These are phyloP conservation scores for Hyaloperonospora brassicae DNA, from an alignment of 352 stramenopile genomes.

Conservation along the genomic window DNA sequence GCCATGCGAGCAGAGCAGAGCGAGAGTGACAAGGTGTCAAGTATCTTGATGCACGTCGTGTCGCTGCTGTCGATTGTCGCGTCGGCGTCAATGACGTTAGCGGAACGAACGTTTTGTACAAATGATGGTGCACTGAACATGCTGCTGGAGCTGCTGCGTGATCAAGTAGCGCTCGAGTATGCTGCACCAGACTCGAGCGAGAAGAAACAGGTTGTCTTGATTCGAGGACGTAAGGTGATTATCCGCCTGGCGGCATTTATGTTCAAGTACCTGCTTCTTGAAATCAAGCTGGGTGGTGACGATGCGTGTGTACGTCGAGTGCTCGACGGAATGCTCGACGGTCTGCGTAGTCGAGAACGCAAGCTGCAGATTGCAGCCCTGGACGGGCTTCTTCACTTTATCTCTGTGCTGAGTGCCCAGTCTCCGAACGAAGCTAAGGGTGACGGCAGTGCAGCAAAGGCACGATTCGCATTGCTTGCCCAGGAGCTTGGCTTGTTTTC, in stretches of 20 bases:
- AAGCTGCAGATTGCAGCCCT: conserved; percentile 64
- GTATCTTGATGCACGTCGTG: conserved; percentile 40
- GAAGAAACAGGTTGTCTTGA: conserved; percentile 19
- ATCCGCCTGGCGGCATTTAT: conserved; percentile 67
- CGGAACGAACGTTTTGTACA: conserved; percentile 21
- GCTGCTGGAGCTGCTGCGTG: conserved; percentile 39
- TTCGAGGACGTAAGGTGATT: conserved; percentile 47
- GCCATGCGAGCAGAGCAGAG: conserved; percentile 11
- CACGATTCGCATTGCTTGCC: conserved; percentile 45
- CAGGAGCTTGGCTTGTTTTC: conserved; percentile 74
- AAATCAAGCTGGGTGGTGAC: conserved; percentile 30
- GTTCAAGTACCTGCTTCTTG: conserved; percentile 64
- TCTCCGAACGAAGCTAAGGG: conserved; percentile 9
- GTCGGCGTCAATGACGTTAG: conserved; percentile 50
- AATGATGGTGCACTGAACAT: conserved; percentile 16
- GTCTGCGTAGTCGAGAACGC: conserved; percentile 52
- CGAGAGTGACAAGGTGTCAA: conserved; percentile 15
- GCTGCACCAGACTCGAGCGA: conserved; percentile 7
- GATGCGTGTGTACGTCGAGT: conserved; percentile 41
- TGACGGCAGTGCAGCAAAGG: conserved; percentile 20
- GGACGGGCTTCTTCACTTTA: conserved; percentile 67
- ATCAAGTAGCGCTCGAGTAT: conserved; percentile 52
- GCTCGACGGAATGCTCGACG: conserved; percentile 53
- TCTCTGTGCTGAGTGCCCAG: conserved; percentile 36
- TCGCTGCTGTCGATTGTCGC: conserved; percentile 47